A percentile compares a stretch with the other conserved stretches of the same genome.
Evolutionary conservation across 2,329 filamentous ascomycete species (phyloP).

Genomic region (Colletotrichum siamense): DNA sequence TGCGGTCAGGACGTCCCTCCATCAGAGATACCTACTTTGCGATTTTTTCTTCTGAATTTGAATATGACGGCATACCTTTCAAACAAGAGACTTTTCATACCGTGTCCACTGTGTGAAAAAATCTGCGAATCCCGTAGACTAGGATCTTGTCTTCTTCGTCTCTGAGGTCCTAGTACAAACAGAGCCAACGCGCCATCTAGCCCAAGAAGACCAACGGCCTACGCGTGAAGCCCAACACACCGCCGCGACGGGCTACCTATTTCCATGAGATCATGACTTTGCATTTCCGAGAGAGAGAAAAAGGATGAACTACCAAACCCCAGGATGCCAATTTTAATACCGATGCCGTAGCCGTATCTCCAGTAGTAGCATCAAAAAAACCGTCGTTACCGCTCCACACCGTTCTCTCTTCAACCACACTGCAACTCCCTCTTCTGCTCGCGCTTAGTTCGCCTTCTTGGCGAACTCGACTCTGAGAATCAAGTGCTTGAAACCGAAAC

Average conservation of each 20-base stretch:
- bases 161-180: not conserved
- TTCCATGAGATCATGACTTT: constrained; percentile 18
- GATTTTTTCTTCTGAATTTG: not conserved
- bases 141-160: not conserved
- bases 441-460: constrained; percentile 65
- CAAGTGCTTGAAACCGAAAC: constrained; percentile 87
- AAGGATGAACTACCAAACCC: constrained; percentile 18
- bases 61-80: not conserved
- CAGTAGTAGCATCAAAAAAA: constrained; percentile 19
- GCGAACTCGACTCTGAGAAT: constrained; percentile 89
- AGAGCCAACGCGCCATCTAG: not conserved
- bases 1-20: not conserved
- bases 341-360: constrained; percentile 21
- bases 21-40: constrained; percentile 1
- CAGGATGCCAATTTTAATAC: constrained; percentile 21
- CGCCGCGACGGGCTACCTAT: not conserved
- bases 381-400: constrained; percentile 2
- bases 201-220: not conserved
- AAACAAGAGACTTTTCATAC: not conserved
- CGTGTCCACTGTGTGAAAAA: not conserved
- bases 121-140: not conserved
- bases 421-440: not conserved
- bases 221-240: not conserved
- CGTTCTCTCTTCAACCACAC: not conserved
- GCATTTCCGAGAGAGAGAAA: constrained; percentile 10